Evolutionary conservation across 495 filamentous ascomycete genomes (phyloP), one percentile per base, ranked within the genome.

Genomic region (Chaetomium tenue): DNA sequence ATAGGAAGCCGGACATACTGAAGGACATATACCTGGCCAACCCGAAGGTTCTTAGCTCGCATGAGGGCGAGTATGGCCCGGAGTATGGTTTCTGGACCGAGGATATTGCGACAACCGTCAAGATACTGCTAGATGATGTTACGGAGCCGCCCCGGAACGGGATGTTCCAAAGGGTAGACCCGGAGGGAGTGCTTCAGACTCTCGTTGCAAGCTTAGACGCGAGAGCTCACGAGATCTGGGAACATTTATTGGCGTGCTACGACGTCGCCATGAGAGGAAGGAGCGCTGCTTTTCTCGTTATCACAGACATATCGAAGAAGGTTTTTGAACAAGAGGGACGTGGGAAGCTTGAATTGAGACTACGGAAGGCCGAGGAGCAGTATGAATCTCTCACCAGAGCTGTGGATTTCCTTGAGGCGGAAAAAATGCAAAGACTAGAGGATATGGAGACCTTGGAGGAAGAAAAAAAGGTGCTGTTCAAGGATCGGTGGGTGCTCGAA

Each of bases 231-330:
- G 16, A 3, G 20, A 20, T 12, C 18, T 52, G 46, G 22, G 13
- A 23, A 28, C 30, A 5, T 2, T 9, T 64, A 16, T 18, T 64
- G 33, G 15, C 23, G 6, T 15, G 11, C 9, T 64, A 53, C 37
- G 47, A 64, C 46, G 33, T 44, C 11, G 47, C 46, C 22, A 58
- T 64, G 55, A 9, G 22, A 12, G 55, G 54, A 22, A 58, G 58
- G 15, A 0, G 13, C 15, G 33, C 26, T 22, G 46, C 55, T 13
- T 18, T 64, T 22, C 23, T 28, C 33, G 46, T 22, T 8, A 55
- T 64, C 15, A 30, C 3, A 2, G 62, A 33, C 46, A 55, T 55
- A 1, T 37, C 42, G 47, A 52, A 26, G 5, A 28, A 16, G 9
- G n/a, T 28, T 30, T 28, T n/a, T 3, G 28, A 40, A 1, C 23